Evolutionary conservation across 1,284 basidiomycete genomes (phyloP).

Genomic region (Ganoderma multipileum): DNA sequence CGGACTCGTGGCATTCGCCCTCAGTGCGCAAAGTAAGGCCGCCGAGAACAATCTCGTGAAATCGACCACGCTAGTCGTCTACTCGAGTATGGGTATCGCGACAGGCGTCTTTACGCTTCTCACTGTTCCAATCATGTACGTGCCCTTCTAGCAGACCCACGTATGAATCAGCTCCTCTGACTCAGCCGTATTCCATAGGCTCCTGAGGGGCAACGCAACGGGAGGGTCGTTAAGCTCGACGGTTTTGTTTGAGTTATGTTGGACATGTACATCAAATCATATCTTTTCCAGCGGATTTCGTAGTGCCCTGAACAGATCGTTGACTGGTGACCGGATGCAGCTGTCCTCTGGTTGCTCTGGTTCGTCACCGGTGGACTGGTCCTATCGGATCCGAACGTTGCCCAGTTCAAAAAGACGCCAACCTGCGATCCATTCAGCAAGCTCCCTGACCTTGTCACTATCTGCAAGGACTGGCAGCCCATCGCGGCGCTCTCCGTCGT

Average conservation of each 20-base stretch:
- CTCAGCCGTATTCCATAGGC: not conserved
- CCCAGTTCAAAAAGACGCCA: not conserved
- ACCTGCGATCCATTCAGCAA: not conserved
- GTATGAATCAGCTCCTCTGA: not conserved
- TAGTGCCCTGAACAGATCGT: not conserved
- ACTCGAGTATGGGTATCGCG: constrained; percentile 20
- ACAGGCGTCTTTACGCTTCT: constrained; percentile 17
- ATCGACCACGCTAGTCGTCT: constrained; percentile 7
- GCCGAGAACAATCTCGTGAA: not conserved
- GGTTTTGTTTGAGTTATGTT: constrained; percentile 17
- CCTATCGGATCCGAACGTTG: not conserved
- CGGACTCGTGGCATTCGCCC: not conserved
- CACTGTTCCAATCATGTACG: constrained; percentile 16
- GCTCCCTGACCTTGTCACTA: not conserved
- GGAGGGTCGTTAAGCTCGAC: not conserved
- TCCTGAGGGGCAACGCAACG: constrained; percentile 8
- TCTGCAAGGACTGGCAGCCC: constrained; percentile 11
- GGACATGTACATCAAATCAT: constrained; percentile 13
- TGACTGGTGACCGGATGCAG: not conserved
- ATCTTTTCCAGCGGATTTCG: not conserved
- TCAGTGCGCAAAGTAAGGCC: not conserved
- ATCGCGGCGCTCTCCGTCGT: constrained; percentile 3
- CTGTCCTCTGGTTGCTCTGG: constrained; percentile 14
- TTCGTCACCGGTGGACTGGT: constrained; percentile 2
- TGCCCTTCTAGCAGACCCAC: not conserved